Conservation (phyloP, 2,329 filamentous ascomycete species). For the Paraconiothyrium brasiliense region DNA sequence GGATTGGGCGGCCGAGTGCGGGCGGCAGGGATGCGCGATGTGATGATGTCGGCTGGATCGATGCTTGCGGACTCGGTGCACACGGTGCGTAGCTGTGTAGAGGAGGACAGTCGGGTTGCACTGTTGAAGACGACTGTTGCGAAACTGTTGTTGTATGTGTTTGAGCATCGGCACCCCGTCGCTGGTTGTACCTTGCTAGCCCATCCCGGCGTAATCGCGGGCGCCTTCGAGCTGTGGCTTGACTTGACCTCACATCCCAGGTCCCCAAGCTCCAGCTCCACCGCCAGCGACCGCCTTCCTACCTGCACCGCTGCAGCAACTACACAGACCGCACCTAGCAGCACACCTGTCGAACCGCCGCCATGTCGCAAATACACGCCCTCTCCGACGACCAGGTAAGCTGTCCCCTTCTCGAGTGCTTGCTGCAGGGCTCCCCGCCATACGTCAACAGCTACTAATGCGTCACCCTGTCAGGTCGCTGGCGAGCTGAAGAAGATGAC, state of each 20-base stretch:
- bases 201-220: conserved; percentile 16
- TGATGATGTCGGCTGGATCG: conserved; percentile 38
- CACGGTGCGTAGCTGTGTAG: not conserved
- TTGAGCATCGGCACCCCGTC: not conserved
- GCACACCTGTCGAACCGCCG: conserved; percentile 51
- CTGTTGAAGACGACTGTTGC: not conserved
- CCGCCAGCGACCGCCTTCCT: conserved; percentile 20
- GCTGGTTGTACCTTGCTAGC: conserved; percentile 17
- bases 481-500: conserved; percentile 99
- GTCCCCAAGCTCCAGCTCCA: conserved; percentile 15
- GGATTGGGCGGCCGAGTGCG: conserved; percentile 35
- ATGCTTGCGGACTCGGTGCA: conserved; percentile 8
- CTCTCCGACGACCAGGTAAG: conserved; percentile 96
- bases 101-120: not conserved
- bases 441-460: conserved; percentile 42
- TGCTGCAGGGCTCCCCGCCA: conserved; percentile 26
- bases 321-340: conserved; percentile 6
- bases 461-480: conserved; percentile 73
- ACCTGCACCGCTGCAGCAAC: conserved; percentile 19
- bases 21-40: conserved; percentile 41
- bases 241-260: conserved; percentile 32
- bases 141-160: not conserved
- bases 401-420: conserved; percentile 27
- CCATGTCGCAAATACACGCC: conserved; percentile 91
- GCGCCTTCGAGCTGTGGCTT: conserved; percentile 31